phyloP scores from a whole-genome alignment of 805 yeast genomes.

The Groenewaldozyma tartarivorans region DNA sequence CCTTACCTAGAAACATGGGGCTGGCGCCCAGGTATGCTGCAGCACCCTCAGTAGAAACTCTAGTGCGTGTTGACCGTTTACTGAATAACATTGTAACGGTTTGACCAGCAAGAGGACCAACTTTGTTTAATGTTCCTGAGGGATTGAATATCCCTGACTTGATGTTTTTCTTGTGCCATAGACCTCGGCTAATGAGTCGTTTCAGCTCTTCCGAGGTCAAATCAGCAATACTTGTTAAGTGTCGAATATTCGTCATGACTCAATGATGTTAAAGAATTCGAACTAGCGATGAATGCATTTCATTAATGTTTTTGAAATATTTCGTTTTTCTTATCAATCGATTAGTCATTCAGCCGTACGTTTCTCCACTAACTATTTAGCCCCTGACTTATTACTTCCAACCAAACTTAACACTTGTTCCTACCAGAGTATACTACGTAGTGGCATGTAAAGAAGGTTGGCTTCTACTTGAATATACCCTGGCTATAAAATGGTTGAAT shows the following conservation, averaged over 20 bases:
- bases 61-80: slow-evolving; percentile 91
- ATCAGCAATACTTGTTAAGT: slow-evolving; percentile 74
- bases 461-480: too few relatives aligned
- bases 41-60: slow-evolving; percentile 92
- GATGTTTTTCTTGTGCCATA: slow-evolving; percentile 52
- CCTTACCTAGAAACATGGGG: slow-evolving; percentile 94
- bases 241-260: slow-evolving; percentile 49
- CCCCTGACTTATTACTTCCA: too few relatives aligned
- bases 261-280: too few relatives aligned
- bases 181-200: slow-evolving; percentile 65
- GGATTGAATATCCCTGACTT: slow-evolving; percentile 37
- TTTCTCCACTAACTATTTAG: too few relatives aligned
- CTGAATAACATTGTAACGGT: slow-evolving; percentile 76
- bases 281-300: too few relatives aligned
- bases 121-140: slow-evolving; percentile 20
- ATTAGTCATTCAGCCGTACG: too few relatives aligned
- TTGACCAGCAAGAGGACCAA: slow-evolving; percentile 62
- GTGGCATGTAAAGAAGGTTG: too few relatives aligned
- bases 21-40: slow-evolving; percentile 87
- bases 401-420: too few relatives aligned
- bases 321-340: too few relatives aligned
- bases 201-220: slow-evolving; percentile 63
- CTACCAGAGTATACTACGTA: too few relatives aligned
- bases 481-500: too few relatives aligned
- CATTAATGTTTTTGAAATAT: too few relatives aligned